These are phyloP conservation scores for Mycena sp. DNA, from an alignment of 1,284 basidiomycete species.

Conservation along the genomic window DNA sequence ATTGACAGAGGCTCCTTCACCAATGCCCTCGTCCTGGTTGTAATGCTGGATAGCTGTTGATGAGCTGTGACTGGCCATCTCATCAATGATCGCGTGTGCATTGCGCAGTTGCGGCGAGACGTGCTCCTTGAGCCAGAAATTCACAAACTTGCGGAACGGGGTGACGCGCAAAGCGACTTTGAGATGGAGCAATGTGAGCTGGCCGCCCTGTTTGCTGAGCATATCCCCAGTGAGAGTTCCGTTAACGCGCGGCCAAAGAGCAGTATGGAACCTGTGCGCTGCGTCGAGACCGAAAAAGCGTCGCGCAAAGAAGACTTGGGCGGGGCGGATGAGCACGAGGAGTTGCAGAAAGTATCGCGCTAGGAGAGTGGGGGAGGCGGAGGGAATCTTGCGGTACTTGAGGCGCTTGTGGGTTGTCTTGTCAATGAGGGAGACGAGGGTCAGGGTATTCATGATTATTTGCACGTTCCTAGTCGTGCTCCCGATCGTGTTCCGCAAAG, in stretches of 20 bases:
- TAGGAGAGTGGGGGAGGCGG: too few species aligned
- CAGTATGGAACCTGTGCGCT: constrained; percentile 1
- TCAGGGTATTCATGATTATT: too few species aligned
- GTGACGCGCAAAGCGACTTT: not conserved
- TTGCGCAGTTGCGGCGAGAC: not conserved
- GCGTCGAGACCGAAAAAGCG: too few species aligned
- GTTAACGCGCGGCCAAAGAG: not conserved
- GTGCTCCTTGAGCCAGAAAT: not conserved
- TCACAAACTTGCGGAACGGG: not conserved
- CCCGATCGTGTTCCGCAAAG: too few species aligned
- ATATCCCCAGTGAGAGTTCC: not conserved
- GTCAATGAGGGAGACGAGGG: too few species aligned
- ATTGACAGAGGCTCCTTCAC: not conserved
- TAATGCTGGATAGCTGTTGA: not conserved
- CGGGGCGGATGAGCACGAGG: too few species aligned
- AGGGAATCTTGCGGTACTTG: too few species aligned
- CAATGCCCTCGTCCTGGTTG: constrained; percentile 2
- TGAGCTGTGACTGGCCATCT: constrained; percentile 5
- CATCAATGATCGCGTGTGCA: not conserved
- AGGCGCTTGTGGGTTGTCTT: too few species aligned
- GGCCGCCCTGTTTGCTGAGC: not conserved
- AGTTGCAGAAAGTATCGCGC: too few species aligned
- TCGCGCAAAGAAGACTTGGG: too few species aligned
- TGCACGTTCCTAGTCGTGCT: too few species aligned
- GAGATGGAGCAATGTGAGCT: not conserved